phyloP scores from a whole-genome alignment of 176 grass and related monocot species.

The Avena sativa region DNA sequence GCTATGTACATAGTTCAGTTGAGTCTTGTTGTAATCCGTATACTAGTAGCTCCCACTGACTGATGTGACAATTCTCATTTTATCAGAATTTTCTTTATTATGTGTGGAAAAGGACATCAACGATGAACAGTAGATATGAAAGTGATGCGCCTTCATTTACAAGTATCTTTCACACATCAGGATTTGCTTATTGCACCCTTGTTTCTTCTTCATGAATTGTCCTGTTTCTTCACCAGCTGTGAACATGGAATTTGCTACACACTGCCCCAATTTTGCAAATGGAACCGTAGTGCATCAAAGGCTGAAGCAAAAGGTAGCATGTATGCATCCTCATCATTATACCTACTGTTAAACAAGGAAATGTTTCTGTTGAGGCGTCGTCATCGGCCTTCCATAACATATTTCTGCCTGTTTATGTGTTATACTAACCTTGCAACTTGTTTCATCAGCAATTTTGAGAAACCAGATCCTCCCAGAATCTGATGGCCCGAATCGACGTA shows the following conservation, averaged over 20 bases:
- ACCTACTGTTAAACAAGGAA: conserved; percentile 34
- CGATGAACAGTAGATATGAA: conserved; percentile 21
- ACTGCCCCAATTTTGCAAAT: not conserved
- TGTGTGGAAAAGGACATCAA: not conserved
- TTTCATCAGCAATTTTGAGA: conserved; percentile 36
- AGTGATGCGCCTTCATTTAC: conserved; percentile 39
- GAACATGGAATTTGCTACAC: not conserved
- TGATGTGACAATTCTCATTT: conserved; percentile 1
- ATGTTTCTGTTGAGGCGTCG: conserved; percentile 37
- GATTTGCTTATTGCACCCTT: conserved; percentile 7
- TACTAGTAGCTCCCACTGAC: not conserved
- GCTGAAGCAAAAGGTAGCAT: conserved; percentile 18
- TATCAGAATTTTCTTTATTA: not conserved
- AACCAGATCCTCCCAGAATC: not conserved
- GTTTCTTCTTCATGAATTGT: conserved; percentile 20
- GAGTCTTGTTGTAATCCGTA: not conserved
- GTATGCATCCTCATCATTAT: conserved; percentile 43
- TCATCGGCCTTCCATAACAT: not conserved
- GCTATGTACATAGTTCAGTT: not conserved
- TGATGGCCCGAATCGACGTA: not conserved
- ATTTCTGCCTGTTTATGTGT: not conserved
- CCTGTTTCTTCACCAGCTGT: not conserved
- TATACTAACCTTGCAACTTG: not conserved
- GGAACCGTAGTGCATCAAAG: conserved; percentile 4
- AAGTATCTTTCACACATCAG: conserved; percentile 35